Evolutionary conservation across 1,284 basidiomycete species (phyloP).

Genomic region (Malassezia dermatis): DNA sequence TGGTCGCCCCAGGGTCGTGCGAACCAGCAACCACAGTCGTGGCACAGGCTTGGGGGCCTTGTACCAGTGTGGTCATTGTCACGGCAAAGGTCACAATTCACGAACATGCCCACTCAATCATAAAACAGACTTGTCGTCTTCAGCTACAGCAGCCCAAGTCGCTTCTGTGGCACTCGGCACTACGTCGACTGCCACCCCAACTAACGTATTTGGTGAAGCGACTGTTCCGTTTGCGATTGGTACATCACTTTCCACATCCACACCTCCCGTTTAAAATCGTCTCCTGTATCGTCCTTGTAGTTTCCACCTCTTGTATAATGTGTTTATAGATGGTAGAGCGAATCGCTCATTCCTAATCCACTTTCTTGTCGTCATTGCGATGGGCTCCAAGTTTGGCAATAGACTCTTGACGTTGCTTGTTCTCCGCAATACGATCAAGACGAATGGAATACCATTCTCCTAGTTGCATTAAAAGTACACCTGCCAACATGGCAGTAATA

Average conservation of each 20-base stretch:
- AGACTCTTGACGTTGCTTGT: constrained; percentile 6
- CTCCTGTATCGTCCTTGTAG: not conserved
- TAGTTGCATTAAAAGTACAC: constrained; percentile 38
- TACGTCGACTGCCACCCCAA: not conserved
- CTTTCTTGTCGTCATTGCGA: constrained; percentile 2
- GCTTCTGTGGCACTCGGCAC: not conserved
- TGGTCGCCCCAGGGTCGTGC: constrained; percentile 12
- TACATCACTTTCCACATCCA: constrained; percentile 4
- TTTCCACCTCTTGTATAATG: not conserved
- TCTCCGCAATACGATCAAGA: constrained; percentile 11
- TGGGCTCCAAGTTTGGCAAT: constrained; percentile 13
- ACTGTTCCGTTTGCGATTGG: constrained; percentile 13
- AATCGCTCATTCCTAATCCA: not conserved
- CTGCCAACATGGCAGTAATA: constrained; percentile 27
- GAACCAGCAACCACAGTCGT: not conserved
- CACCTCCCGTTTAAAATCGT: constrained; percentile 1
- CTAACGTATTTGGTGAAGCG: constrained; percentile 8
- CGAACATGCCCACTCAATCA: constrained; percentile 16
- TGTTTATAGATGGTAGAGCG: not conserved
- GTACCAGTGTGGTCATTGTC: constrained; percentile 19
- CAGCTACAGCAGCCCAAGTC: not conserved
- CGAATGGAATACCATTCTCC: constrained; percentile 29
- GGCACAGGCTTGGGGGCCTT: constrained; percentile 9
- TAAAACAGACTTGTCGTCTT: not conserved
- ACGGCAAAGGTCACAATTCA: constrained; percentile 16